phyloP scores from a whole-genome alignment of 768 basidiomycete genomes.

The Mycena rosella region DNA sequence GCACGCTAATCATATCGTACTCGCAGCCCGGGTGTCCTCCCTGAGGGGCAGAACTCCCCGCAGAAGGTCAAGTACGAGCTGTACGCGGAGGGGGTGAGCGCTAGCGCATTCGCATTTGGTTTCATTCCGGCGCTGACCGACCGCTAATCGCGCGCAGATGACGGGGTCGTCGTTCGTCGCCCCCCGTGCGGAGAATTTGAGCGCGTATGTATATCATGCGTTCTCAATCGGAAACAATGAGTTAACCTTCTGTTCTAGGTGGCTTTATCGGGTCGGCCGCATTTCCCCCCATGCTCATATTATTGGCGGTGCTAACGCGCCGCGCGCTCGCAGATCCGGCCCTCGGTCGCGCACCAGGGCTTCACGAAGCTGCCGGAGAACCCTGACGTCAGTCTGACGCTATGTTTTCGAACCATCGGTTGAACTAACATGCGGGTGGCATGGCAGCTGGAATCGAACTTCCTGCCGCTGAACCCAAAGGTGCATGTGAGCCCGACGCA shows the following conservation, averaged over 20 bases:
- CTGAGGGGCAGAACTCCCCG: constrained; percentile 70
- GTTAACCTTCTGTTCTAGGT: constrained; percentile 49
- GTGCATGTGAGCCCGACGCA: constrained; percentile 74
- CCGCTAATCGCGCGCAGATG: constrained; percentile 57
- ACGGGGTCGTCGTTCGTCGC: constrained; percentile 73
- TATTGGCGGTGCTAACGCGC: not conserved
- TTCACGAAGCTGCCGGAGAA: constrained; percentile 69
- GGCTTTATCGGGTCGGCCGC: constrained; percentile 64
- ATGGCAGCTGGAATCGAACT: constrained; percentile 70
- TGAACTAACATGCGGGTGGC: not conserved
- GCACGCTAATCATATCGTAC: not conserved
- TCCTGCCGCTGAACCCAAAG: constrained; percentile 69
- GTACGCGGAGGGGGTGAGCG: constrained; percentile 68
- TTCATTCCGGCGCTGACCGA: not conserved
- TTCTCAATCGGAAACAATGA: too few relatives aligned
- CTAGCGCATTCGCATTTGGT: not conserved
- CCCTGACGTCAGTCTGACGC: constrained; percentile 60
- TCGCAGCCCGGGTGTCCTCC: constrained; percentile 66
- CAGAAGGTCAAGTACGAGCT: constrained; percentile 74
- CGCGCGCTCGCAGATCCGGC: constrained; percentile 57
- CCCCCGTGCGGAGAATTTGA: constrained; percentile 66
- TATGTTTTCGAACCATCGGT: not conserved
- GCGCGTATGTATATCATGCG: constrained; percentile 59
- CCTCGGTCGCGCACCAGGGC: constrained; percentile 75
- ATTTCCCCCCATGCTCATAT: not conserved